phyloP scores from a whole-genome alignment of 805 yeast species.

The Pichia membranifaciens region DNA sequence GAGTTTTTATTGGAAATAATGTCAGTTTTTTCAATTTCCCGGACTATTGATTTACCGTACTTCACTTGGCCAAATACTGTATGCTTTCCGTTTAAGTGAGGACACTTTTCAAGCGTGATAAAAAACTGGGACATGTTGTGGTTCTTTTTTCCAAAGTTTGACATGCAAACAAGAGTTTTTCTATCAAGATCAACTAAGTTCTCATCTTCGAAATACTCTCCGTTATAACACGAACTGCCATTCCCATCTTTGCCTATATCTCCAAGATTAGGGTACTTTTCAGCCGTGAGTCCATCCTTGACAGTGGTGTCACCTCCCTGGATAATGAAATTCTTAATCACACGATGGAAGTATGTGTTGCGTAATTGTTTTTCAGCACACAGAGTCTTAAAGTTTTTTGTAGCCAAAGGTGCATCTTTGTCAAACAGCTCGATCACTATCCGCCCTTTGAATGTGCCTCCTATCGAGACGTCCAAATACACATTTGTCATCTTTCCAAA shows the following conservation, averaged over 20 bases:
- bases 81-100: constrained; percentile 73
- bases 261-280: constrained; percentile 27
- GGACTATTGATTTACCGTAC: constrained; percentile 61
- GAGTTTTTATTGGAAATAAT: constrained; percentile 35
- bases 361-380: constrained; percentile 39
- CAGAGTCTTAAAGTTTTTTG: constrained; percentile 44
- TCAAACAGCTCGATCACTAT: constrained; percentile 50
- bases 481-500: constrained; percentile 4
- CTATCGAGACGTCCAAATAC: constrained; percentile 38
- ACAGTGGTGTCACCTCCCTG: constrained; percentile 57
- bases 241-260: constrained; percentile 38
- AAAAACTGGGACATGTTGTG: constrained; percentile 66
- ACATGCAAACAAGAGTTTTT: constrained; percentile 57
- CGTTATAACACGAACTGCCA: constrained; percentile 7
- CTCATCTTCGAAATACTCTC: constrained; percentile 47
- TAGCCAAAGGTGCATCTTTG: constrained; percentile 51
- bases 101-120: constrained; percentile 60
- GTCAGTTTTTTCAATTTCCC: constrained; percentile 53
- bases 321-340: constrained; percentile 62
- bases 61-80: constrained; percentile 70
- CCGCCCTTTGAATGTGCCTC: constrained; percentile 43
- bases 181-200: constrained; percentile 41
- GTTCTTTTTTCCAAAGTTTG: constrained; percentile 44
- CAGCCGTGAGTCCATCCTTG: constrained; percentile 23
- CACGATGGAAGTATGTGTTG: constrained; percentile 51